These are phyloP conservation scores for Phytophthora quininea DNA, from an alignment of 352 stramenopile species.

Conservation along the genomic window DNA sequence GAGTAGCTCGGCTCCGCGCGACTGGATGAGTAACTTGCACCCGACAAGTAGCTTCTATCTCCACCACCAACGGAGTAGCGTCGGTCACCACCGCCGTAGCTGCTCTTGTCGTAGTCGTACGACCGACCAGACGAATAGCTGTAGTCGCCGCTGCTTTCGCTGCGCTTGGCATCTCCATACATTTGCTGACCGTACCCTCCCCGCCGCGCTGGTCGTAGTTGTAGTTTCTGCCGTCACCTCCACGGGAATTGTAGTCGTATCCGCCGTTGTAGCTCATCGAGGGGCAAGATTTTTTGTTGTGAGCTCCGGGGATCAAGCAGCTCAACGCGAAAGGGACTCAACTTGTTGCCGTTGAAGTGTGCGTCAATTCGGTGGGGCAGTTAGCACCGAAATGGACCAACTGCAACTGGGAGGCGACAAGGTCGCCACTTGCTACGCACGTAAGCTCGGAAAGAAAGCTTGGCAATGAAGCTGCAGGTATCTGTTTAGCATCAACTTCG, in stretches of 20 bases:
- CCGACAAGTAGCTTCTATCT: neutral
- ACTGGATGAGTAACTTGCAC: no score
- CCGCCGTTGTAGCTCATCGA: neutral
- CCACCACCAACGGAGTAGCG: neutral
- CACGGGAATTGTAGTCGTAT: neutral
- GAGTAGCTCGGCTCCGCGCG: neutral
- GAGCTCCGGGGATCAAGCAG: no score
- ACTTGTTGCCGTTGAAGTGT: no score
- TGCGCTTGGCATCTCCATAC: constrained; percentile 5
- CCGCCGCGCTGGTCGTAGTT: neutral
- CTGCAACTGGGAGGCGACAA: no score
- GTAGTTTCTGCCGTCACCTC: constrained; percentile 16
- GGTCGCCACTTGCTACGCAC: no score
- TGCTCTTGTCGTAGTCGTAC: constrained; percentile 11
- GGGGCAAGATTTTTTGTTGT: no score
- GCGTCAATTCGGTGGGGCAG: no score
- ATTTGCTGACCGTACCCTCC: constrained; percentile 3
- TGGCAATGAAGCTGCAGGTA: no score
- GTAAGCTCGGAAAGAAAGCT: no score
- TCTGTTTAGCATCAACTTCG: no score
- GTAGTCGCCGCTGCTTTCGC: neutral
- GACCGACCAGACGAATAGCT: neutral
- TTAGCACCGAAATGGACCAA: no score
- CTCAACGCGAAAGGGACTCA: no score
- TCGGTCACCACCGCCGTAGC: constrained; percentile 2